Base-by-base conservation (phyloP, 106 monocot genomes). In the Dactylorhiza incarnata region DNA sequence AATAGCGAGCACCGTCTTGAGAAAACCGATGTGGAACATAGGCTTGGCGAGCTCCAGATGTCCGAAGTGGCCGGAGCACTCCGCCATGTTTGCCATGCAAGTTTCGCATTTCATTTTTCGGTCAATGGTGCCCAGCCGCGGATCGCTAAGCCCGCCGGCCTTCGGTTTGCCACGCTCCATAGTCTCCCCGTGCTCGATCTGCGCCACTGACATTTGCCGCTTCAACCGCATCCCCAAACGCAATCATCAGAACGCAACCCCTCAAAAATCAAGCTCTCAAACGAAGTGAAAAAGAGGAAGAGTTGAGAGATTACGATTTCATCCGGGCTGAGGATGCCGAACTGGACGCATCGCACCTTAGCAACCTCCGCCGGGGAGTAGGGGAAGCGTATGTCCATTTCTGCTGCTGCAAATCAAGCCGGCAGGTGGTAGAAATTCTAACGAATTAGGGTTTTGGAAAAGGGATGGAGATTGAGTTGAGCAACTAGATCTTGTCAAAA, bases 11-110 rank as follows among this genome's bases (percentile, higher is more conserved):
- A 97, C 96, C 14, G 96, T 97, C 91, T 94, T 97, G 76, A 97
- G 76, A 68, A 97, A 97, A 0, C 96, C 96, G 55, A 97, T 94
- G 67, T 97, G 96, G 74, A 79, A 97, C 96, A 97, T 97, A 24
- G 96, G 96, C 78, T 94, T 97, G n/a, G 93, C 96, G 17, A 97
- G 96, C 84, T 97, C 96, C 11, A 97, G 87, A 80, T 97, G 96
- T 2, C 96, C 96, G 26, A 97, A 97, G 83, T 97, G 96, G 5
- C 96, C 96, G 0, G 96, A 87, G 76, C 96, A 97, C 87, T 97
- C 96, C 0, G 96, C 96, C 96, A 97, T 97, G 80, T 84, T 89
- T 4, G 96, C 93, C 79, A 82, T 89, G 78, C 96, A 97, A 69
- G 96, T 97, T 83, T 97, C 96, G 55, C 96, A 97, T 91, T 97